Conservation (phyloP, 495 filamentous ascomycete species). For the Xylaria cubensis region DNA sequence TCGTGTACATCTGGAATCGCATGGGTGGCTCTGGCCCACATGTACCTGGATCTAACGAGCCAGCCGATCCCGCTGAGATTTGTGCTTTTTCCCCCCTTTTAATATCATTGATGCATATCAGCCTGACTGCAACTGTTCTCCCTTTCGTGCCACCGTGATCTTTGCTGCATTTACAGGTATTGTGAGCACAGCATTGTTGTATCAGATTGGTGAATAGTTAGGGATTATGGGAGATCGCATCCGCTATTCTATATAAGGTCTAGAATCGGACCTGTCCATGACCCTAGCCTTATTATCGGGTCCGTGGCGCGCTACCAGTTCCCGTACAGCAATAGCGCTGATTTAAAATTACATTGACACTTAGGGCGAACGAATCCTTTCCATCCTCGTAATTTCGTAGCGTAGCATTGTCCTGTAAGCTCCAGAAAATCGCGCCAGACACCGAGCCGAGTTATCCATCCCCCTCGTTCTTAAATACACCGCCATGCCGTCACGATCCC, state of each 20-base stretch:
- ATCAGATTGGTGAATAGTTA: neutral
- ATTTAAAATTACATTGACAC: conserved; percentile 2
- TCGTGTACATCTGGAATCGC: neutral
- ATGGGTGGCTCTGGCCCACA: conserved; percentile 1
- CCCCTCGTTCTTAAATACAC: conserved; percentile 23
- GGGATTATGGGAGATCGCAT: neutral
- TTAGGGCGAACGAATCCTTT: conserved; percentile 21
- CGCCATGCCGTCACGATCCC: conserved; percentile 20
- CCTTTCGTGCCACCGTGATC: conserved; percentile 6
- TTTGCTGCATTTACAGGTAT: neutral
- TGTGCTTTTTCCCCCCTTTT: neutral
- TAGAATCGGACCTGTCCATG: conserved; percentile 18
- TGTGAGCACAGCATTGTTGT: neutral
- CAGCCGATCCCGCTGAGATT: neutral
- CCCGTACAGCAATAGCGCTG: neutral
- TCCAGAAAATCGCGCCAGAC: conserved; percentile 14
- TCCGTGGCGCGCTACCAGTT: conserved; percentile 20
- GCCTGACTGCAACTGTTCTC: neutral
- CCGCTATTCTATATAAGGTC: conserved; percentile 7
- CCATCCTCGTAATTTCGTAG: conserved; percentile 20
- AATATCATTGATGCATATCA: neutral
- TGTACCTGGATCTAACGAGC: neutral
- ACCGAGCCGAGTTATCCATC: neutral
- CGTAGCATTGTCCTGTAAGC: conserved; percentile 11
- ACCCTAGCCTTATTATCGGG: conserved; percentile 9